Base-by-base conservation (phyloP, 2,329 filamentous ascomycete genomes). In the Aureobasidium sp. region DNA sequence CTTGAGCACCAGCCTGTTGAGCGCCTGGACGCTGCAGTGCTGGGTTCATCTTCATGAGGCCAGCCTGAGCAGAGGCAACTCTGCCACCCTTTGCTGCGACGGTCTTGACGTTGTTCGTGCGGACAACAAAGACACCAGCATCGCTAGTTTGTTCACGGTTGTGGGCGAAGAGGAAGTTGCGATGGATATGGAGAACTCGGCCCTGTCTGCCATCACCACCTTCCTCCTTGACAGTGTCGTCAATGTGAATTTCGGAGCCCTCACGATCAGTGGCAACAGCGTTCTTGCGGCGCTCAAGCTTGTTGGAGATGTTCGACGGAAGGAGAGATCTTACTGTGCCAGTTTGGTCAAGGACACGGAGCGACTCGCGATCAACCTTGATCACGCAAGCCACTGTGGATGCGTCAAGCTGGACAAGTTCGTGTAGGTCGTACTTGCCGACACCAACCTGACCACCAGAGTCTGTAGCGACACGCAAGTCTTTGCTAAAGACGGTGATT, bases 401-500 rank as follows among this genome's bases (percentile, higher is more conserved):
- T 44, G 90, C 85, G 74, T 97, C 93, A 64, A 99, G 84, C 75
- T 97, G 92, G 14, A 99, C 91, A 30, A 99, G 82, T 72, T 99
- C 94, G 68, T 95, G 91, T 37, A 99, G 85, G 67, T 92, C 89
- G 73, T 89, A 97, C 74, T 95, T 90, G 11, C 91, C 91, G n/a
- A 93, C 81, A 36, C 86, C 85, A 32, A 90, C 89, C 70, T 92
- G 87, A 16, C 90, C 91, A 65, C 91, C 92, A 67, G 91, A 91
- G 71, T 97, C 94, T 61, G 90, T 91, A 32, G 94, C 94, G 74
- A 96, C 90, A 67, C 95, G 85, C 64, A 99, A 78, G 77, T 99
- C 94, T 73, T 96, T 97, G 78, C 93, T 97, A 72, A 99, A 99
- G 37, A 99, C 94, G 0, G 92, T 97, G 67, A 99, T 91, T 73